phyloP scores from a whole-genome alignment of 2,329 filamentous ascomycete species.

The Chaetomiaceae sp. region DNA sequence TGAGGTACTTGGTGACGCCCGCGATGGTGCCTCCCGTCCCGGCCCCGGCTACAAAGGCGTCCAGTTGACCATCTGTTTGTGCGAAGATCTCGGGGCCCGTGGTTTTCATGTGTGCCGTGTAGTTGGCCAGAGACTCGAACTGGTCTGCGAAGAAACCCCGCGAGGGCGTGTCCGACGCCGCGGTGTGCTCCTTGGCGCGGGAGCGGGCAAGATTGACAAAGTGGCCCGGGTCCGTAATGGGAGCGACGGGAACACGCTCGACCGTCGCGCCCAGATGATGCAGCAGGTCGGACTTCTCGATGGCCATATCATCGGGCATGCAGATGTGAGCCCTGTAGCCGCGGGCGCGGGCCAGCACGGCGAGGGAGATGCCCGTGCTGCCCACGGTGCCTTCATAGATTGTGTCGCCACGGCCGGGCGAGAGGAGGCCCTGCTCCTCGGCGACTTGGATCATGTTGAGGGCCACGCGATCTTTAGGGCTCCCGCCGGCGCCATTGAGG shows the following conservation, averaged over 20 bases:
- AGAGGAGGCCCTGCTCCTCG: conserved; percentile 70
- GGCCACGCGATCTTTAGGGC: conserved; percentile 92
- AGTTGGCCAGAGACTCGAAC: conserved; percentile 90
- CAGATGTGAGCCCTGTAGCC: conserved; percentile 94
- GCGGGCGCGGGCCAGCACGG: conserved; percentile 77
- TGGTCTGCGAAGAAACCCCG: conserved; percentile 92
- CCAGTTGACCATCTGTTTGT: conserved; percentile 65
- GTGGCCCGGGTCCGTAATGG: conserved; percentile 88
- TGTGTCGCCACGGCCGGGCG: conserved; percentile 78
- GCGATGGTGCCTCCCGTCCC: conserved; percentile 93
- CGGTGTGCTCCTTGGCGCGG: conserved; percentile 70
- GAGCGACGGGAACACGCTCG: conserved; percentile 82
- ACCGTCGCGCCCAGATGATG: conserved; percentile 88
- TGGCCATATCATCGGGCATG: conserved; percentile 89
- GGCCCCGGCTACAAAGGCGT: conserved; percentile 89
- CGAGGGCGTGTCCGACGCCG: conserved; percentile 50
- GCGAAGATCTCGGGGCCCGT: conserved; percentile 87
- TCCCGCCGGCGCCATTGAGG: conserved; percentile 88
- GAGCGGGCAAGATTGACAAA: conserved; percentile 88
- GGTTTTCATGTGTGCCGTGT: conserved; percentile 70
- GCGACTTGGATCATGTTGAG: conserved; percentile 81
- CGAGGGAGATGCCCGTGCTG: conserved; percentile 91
- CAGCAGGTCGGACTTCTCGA: conserved; percentile 85
- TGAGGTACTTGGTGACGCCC: conserved; percentile 78
- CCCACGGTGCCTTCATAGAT: conserved; percentile 98